A percentile compares a stretch with the other conserved stretches of the same genome.
phyloP scores from a whole-genome alignment of 2,329 filamentous ascomycete genomes.

The Hymenoscyphus occultus region DNA sequence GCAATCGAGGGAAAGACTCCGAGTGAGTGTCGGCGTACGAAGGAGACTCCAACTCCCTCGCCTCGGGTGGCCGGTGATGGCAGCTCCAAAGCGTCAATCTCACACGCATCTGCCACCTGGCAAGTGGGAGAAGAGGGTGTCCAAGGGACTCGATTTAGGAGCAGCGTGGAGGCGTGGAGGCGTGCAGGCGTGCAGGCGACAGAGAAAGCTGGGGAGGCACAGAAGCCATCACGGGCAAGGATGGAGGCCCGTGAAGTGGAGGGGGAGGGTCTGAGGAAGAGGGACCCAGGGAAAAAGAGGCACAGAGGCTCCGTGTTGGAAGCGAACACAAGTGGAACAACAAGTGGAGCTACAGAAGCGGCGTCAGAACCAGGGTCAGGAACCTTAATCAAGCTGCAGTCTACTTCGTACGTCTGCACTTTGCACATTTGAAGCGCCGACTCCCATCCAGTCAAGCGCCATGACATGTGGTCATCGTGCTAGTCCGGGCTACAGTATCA shows the following conservation, averaged over 20 bases:
- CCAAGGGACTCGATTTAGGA: background rate
- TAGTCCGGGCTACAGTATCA: no score
- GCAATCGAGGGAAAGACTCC: background rate
- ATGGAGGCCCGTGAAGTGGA: background rate
- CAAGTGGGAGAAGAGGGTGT: background rate
- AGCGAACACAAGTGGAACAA: background rate
- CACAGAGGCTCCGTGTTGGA: constrained; percentile 4
- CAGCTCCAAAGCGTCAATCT: background rate
- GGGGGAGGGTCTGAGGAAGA: background rate
- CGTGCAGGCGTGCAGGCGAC: background rate
- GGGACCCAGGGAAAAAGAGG: background rate
- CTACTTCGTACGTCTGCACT: background rate
- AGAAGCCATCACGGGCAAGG: background rate
- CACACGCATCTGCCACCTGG: constrained; percentile 1
- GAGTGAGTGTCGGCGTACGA: background rate
- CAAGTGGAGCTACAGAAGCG: background rate
- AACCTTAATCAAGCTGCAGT: constrained; percentile 1
- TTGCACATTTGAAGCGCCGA: constrained; percentile 4
- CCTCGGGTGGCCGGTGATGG: background rate
- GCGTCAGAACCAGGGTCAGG: background rate
- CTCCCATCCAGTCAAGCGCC: background rate
- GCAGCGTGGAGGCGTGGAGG: background rate
- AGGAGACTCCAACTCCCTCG: background rate
- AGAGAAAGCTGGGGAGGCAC: constrained; percentile 1
- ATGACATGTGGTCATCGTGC: background rate